Base-by-base conservation (phyloP, 139 green algal species). In the Micromonas commoda region DNA sequence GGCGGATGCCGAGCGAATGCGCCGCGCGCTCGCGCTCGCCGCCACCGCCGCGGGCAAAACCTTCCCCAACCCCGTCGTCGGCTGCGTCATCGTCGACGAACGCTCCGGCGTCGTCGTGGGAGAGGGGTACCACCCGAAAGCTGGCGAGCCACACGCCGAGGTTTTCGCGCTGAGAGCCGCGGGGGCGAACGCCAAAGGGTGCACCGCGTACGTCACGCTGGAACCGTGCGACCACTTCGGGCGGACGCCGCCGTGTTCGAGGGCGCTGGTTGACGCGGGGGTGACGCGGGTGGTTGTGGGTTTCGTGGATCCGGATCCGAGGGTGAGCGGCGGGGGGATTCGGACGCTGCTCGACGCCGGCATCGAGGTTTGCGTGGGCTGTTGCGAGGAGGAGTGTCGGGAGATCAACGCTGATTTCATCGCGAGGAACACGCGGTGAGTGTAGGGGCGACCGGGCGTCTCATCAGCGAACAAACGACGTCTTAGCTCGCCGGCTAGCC, bases 201-300 rank as follows among this genome's bases (percentile, higher is more conserved):
- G 89, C 21, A 99, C 96, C 5, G 96, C 96, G 2, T 99, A 99
- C 86, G 96, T 99, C 2, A 99, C 91, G 0, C 85, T 99, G 26
- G 96, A 99, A 87, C 96, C 96, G 0, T 99, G 96, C 89, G 93
- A 96, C 84, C 96, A 99, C 83, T 93, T 92, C 54, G 96, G 96
- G 6, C 81, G 91, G 35, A 99, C 95, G 21, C 94, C 95, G 38
- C 95, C 94, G 4, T 99, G 95, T 89, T 93, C 83, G 76, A 71
- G 85, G 21, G 95, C 94, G 3, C 82, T 98, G 16, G 88, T 97
- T 34, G 90, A 88, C 28, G 94, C 94, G 0, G 73, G 83, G 1
- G 90, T 98, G 31, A 24, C 19, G 3, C 70, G 53, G 5, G 83
- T 88, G 28, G 70, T 88, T 19, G 82, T 88, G 6, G 83, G 83